Conservation (phyloP, 2,329 filamentous ascomycete genomes). For the Alternaria arbusti region DNA sequence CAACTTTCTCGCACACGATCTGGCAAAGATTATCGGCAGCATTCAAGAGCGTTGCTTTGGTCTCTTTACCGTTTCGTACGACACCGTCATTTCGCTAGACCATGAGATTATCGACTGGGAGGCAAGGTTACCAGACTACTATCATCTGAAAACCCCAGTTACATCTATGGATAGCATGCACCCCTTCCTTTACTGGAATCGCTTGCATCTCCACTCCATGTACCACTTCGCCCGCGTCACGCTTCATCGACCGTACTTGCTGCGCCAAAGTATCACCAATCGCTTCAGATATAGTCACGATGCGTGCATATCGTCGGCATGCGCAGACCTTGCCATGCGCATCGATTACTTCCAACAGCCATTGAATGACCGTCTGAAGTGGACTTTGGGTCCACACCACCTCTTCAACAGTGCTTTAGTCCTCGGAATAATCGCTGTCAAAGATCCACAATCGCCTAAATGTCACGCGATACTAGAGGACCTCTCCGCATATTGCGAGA, state of each 20-base stretch:
- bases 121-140: slow-evolving; percentile 43
- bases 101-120: slow-evolving; percentile 44
- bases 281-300: slow-evolving; percentile 50
- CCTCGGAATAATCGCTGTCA: slow-evolving; percentile 47
- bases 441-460: slow-evolving; percentile 38
- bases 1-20: slow-evolving; percentile 39
- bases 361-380: slow-evolving; percentile 44
- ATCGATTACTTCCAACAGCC: slow-evolving; percentile 42
- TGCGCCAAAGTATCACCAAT: slow-evolving; percentile 52
- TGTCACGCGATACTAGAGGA: slow-evolving; percentile 49
- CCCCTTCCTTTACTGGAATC: slow-evolving; percentile 47
- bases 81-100: slow-evolving; percentile 48
- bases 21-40: slow-evolving; percentile 48
- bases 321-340: slow-evolving; percentile 50
- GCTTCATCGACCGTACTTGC: slow-evolving; percentile 49
- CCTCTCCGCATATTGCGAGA: slow-evolving; percentile 51
- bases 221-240: slow-evolving; percentile 53
- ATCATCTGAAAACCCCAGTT: slow-evolving; percentile 44
- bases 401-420: slow-evolving; percentile 54
- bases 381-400: slow-evolving; percentile 47
- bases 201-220: slow-evolving; percentile 49
- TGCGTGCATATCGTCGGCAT: slow-evolving; percentile 51
- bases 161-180: slow-evolving; percentile 35
- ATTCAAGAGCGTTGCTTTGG: slow-evolving; percentile 52
- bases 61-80: slow-evolving; percentile 46